Evolutionary conservation across 202 grass and related monocot species (phyloP).

Genomic region (Elaeis oleifera): DNA sequence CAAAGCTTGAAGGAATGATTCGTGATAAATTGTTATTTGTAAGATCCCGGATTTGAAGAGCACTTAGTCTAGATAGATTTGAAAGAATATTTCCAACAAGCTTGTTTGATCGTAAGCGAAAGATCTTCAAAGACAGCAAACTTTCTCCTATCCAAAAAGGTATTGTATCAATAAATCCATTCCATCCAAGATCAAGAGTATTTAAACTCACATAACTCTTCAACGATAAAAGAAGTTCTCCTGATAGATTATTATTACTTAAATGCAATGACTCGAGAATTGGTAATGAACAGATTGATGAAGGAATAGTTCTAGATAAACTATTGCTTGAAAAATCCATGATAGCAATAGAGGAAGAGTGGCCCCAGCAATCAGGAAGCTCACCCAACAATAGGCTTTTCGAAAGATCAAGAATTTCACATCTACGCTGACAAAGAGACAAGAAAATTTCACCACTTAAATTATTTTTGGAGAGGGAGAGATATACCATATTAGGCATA

Average conservation of each 20-base stretch:
- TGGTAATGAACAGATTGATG: neutral
- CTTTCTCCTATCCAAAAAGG: slow-evolving; percentile 24
- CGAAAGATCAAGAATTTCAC: no score
- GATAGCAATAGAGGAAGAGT: neutral
- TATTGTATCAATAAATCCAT: slow-evolving; percentile 28
- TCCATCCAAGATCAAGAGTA: slow-evolving; percentile 34
- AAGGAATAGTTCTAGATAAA: neutral
- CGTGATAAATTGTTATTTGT: slow-evolving; percentile 19
- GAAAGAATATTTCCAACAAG: slow-evolving; percentile 29
- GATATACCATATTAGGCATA: no score
- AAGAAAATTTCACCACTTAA: no score
- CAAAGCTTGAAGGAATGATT: slow-evolving; percentile 20
- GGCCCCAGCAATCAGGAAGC: no score
- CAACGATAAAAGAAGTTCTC: no score
- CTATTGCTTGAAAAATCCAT: neutral
- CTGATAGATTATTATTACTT: no score
- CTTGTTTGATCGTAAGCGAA: slow-evolving; percentile 31
- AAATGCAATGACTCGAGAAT: no score
- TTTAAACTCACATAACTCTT: no score
- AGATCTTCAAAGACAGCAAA: slow-evolving; percentile 7
- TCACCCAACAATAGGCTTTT: no score
- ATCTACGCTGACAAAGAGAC: no score
- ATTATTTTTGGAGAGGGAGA: no score
- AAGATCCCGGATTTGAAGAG: slow-evolving; percentile 23
- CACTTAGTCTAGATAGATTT: neutral